A percentile compares a stretch with the other conserved stretches of the same genome.
Conservation (phyloP, 2,329 filamentous ascomycete species). For the Sporothrix phasma region DNA sequence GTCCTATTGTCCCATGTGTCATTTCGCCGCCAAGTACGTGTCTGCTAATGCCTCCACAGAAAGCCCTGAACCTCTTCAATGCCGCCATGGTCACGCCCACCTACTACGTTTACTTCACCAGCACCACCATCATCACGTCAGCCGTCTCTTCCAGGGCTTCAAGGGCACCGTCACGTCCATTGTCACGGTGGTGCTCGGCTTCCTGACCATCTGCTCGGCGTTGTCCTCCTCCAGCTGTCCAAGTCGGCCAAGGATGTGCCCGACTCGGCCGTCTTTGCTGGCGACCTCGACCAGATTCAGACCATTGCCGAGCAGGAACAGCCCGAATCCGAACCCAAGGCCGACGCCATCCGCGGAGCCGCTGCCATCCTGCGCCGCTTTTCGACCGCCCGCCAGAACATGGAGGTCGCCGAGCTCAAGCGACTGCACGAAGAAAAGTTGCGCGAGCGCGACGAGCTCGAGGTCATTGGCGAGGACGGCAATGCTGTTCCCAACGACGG, state of each 20-base stretch:
- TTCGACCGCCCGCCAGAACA: constrained; percentile 63
- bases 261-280: constrained; percentile 81
- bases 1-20: background rate
- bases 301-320: constrained; percentile 93
- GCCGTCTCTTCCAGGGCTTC: constrained; percentile 89
- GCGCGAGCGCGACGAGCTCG: constrained; percentile 60
- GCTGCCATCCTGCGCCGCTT: constrained; percentile 80
- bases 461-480: constrained; percentile 65
- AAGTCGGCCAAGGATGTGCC: constrained; percentile 97
- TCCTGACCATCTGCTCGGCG: constrained; percentile 90
- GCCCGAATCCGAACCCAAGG: constrained; percentile 91
- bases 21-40: background rate
- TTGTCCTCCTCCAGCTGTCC: constrained; percentile 87
- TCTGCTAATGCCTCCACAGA: constrained; percentile 44
- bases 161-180: constrained; percentile 76
- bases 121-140: constrained; percentile 86
- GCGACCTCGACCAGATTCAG: constrained; percentile 88
- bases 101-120: constrained; percentile 98
- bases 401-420: constrained; percentile 69
- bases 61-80: constrained; percentile 96
- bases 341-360: constrained; percentile 86
- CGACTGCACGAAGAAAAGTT: constrained; percentile 70
- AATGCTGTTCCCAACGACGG: constrained; percentile 32
- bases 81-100: constrained; percentile 94
- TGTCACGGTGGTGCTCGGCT: constrained; percentile 82